phyloP scores from a whole-genome alignment of 1,139 yeast species.

The Sugiyamaella neomexicana region DNA sequence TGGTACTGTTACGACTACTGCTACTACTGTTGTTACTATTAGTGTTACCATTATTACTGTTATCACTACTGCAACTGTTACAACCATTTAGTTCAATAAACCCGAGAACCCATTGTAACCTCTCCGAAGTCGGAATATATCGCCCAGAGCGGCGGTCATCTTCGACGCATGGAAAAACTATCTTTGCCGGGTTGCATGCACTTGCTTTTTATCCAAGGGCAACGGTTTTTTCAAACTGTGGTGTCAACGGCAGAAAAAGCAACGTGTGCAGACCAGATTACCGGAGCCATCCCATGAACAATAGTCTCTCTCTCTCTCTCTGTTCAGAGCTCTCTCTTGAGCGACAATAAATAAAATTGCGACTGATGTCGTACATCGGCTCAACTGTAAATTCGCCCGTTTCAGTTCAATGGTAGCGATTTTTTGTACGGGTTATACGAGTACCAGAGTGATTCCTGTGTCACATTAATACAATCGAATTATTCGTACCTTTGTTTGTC shows the following conservation, averaged over 20 bases:
- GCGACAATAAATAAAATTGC: neutral
- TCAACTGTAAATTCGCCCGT: neutral
- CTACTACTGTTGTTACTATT: no score
- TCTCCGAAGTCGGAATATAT: neutral
- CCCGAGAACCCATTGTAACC: slow-evolving; percentile 3
- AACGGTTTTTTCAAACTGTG: slow-evolving; percentile 1
- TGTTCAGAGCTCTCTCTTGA: no score
- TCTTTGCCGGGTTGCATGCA: slow-evolving; percentile 8
- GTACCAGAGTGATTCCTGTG: no score
- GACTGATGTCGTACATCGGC: neutral
- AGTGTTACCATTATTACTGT: no score
- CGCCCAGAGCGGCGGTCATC: slow-evolving; percentile 1
- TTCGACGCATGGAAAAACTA: slow-evolving; percentile 13
- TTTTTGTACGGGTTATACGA: no score
- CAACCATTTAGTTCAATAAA: neutral
- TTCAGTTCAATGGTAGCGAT: neutral
- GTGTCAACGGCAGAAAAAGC: neutral
- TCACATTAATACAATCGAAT: no score
- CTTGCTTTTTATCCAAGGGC: neutral
- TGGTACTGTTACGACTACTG: neutral
- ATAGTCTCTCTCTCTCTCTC: no score
- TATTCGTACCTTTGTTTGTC: neutral
- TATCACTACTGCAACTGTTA: no score
- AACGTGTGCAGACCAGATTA: neutral
- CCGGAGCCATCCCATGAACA: no score